Evolutionary conservation across 768 basidiomycete genomes (phyloP), one percentile per base, ranked within the genome.

Genomic region (Tephrocybe sp.): DNA sequence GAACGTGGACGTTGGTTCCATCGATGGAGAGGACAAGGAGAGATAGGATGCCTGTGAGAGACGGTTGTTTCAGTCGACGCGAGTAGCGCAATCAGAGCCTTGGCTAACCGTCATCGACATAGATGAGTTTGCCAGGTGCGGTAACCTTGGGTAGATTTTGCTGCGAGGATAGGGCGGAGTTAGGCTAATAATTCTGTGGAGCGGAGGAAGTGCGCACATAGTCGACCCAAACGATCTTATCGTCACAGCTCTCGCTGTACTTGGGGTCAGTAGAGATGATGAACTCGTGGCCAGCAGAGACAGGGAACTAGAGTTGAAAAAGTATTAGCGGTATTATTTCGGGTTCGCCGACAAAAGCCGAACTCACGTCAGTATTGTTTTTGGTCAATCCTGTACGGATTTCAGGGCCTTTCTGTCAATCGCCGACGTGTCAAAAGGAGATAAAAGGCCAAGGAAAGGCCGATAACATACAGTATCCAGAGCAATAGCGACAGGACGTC

Each of bases 311-410:
- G 48, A 58, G 51, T 30, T n/a, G 12, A 41, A 11, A 12, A 14
- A 42, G 48, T 9, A 18, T 38, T 6, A 42, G 24, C 26, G n/a
- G 11, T 30, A 8, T 32, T n/a, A 2, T 33, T 8, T 42, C 21
- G 9, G 4, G 37, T 9, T 38, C 17, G 14, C 41, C 17, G 21
- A 34, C 26, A 1, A 41, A 38, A 47, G 58, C 36, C 44, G 48
- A 55, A 77, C 90, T 58, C 68, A 97, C 93, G 65, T 99, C 97
- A 58, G 78, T 77, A 68, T 83, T 81, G 64, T 93, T 83, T 71
- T 76, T 85, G 76, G 96, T 98, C 67, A 93, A 64, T 51, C 97
- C 97, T 38, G 97, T 98, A 57, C 97, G 88, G 75, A 99, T 99
- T 76, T 98, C 97, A 33, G 97, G 97, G 51, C 97, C 97, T 92